These are phyloP conservation scores for Marasmius oreades DNA, from an alignment of 1,284 basidiomycete genomes.

Conservation along the genomic window DNA sequence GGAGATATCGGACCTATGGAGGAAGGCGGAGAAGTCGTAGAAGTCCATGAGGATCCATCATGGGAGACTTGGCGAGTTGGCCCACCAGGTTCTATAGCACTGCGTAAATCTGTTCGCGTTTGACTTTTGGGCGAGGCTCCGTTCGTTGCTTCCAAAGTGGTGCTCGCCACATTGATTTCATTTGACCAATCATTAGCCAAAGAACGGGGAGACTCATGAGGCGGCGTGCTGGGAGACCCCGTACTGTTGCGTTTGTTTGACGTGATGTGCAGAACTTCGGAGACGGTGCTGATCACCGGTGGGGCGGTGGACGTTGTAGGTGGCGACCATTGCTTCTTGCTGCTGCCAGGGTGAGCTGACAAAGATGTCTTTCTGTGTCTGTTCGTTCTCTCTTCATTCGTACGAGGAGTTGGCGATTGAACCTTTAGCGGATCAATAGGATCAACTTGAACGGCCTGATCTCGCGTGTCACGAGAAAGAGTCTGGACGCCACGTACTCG, in stretches of 20 bases:
- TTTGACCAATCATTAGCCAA: conserved; percentile 5
- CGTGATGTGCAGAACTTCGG: conserved; percentile 23
- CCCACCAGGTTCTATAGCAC: conserved; percentile 2
- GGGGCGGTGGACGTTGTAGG: conserved; percentile 23
- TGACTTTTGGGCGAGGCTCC: conserved; percentile 1
- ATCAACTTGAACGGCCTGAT: conserved; percentile 52
- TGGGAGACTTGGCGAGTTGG: conserved; percentile 33
- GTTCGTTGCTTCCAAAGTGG: conserved; percentile 5
- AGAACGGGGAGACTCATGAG: not conserved
- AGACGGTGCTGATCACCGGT: conserved; percentile 22
- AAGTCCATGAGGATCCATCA: conserved; percentile 28
- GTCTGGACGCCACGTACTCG: conserved; percentile 62
- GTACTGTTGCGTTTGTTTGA: conserved; percentile 16
- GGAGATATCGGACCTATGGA: conserved; percentile 48
- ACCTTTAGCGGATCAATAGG: conserved; percentile 21
- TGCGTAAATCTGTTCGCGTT: not conserved
- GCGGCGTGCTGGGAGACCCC: conserved; percentile 6
- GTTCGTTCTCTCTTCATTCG: conserved; percentile 2
- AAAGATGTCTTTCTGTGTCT: conserved; percentile 6
- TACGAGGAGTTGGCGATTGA: conserved; percentile 14
- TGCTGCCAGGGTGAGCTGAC: conserved; percentile 11
- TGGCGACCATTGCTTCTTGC: conserved; percentile 35
- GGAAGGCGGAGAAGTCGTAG: conserved; percentile 39
- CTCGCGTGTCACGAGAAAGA: conserved; percentile 42
- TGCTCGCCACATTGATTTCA: conserved; percentile 8